These are phyloP conservation scores for Phialocephala subalpina DNA, from an alignment of 2,329 filamentous ascomycete genomes.

Conservation along the genomic window DNA sequence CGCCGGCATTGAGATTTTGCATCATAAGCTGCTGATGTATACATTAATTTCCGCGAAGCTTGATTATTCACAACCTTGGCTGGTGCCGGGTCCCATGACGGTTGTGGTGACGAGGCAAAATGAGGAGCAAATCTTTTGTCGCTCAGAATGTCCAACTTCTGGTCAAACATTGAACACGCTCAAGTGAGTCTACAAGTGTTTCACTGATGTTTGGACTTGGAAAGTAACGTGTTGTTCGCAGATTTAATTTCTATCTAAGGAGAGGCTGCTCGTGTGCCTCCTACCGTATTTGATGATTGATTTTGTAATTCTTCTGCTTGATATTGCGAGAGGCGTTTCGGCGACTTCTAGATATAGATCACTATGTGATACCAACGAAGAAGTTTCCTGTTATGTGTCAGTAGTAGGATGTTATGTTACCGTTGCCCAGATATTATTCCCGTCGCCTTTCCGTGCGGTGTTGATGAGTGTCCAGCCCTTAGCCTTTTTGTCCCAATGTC, in stretches of 20 bases:
- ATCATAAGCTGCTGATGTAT: not conserved
- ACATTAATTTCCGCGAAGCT: not conserved
- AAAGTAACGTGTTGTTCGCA: not conserved
- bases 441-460: not conserved
- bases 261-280: not conserved
- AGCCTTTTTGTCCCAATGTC: too few relatives aligned
- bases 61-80: not conserved
- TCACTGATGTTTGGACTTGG: conserved; percentile 1
- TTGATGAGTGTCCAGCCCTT: too few relatives aligned
- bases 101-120: not conserved
- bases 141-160: not conserved
- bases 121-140: not conserved
- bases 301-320: not conserved
- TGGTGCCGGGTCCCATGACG: not conserved
- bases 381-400: conserved; percentile 10
- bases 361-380: not conserved
- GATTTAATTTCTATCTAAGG: not conserved
- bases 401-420: too few relatives aligned
- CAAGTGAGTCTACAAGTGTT: not conserved
- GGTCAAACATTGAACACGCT: not conserved
- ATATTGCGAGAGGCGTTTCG: not conserved
- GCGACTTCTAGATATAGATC: not conserved
- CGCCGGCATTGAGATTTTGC: not conserved
- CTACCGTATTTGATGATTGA: not conserved
- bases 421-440: not conserved